Percentiles rank a stretch among this genome's conserved stretches.
These are phyloP conservation scores for Cladosporium sp. DNA, from an alignment of 2,329 filamentous ascomycete genomes.

Conservation along the genomic window DNA sequence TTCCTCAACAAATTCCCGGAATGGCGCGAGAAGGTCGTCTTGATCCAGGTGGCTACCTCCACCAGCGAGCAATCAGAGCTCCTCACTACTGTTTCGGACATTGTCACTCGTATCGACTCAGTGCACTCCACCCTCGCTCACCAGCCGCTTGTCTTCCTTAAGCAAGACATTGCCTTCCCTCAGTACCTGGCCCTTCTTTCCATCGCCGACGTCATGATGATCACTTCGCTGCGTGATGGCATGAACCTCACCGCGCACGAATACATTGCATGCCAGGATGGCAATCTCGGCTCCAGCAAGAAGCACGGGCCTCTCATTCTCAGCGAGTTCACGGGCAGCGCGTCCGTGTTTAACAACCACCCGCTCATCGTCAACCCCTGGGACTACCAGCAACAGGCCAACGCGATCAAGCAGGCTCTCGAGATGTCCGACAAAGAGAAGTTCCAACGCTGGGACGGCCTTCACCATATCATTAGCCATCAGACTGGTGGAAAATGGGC, in stretches of 20 bases:
- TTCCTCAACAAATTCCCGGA: constrained; percentile 92
- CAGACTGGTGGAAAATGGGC: constrained; percentile 88
- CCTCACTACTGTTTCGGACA: constrained; percentile 83
- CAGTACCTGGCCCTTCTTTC: constrained; percentile 91
- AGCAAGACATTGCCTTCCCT: constrained; percentile 88
- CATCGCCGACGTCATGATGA: constrained; percentile 86
- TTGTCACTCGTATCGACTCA: constrained; percentile 90
- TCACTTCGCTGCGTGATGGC: constrained; percentile 89
- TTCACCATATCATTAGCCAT: constrained; percentile 68
- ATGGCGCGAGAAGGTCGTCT: constrained; percentile 78
- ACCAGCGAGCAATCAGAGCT: constrained; percentile 84
- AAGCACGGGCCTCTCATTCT: constrained; percentile 86
- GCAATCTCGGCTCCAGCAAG: constrained; percentile 64
- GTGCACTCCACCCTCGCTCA: constrained; percentile 86
- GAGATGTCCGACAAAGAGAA: constrained; percentile 76
- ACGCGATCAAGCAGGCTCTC: constrained; percentile 77
- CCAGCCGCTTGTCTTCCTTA: constrained; percentile 86
- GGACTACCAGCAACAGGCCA: constrained; percentile 84
- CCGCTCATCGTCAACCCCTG: constrained; percentile 89
- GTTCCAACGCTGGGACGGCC: constrained; percentile 64
- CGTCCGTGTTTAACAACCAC: constrained; percentile 74
- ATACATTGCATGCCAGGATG: constrained; percentile 89
- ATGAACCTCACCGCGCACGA: constrained; percentile 98
- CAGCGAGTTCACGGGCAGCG: constrained; percentile 91
- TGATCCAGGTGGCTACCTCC: constrained; percentile 91